Evolutionary conservation across 352 stramenopile species (phyloP).

Genomic region (Globisporangium lucens): DNA sequence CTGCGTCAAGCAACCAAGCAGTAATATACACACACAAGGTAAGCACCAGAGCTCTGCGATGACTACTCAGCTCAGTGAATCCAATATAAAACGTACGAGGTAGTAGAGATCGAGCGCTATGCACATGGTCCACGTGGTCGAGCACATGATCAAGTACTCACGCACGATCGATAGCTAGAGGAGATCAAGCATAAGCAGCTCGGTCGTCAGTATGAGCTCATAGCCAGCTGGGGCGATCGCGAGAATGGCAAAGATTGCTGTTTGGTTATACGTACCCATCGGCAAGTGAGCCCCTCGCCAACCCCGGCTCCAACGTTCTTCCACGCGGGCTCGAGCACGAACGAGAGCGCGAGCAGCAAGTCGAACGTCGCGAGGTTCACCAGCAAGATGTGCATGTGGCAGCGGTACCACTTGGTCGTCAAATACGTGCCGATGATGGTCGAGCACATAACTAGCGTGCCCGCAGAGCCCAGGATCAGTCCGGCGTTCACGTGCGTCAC

Average conservation of each 20-base stretch:
- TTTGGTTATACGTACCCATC: slow-evolving; percentile 31
- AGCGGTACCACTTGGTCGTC: slow-evolving; percentile 47
- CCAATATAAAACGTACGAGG: slow-evolving; percentile 30
- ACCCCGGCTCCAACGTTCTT: slow-evolving; percentile 35
- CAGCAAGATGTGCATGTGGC: slow-evolving; percentile 73
- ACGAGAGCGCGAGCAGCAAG: slow-evolving; percentile 60
- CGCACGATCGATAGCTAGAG: slow-evolving; percentile 50
- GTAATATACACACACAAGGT: too few species aligned
- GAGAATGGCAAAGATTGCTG: neutral
- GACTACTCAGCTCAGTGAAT: too few species aligned
- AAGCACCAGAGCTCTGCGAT: too few species aligned
- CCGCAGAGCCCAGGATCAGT: slow-evolving; percentile 55
- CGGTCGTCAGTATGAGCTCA: neutral
- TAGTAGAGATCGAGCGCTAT: slow-evolving; percentile 73
- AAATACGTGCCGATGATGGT: slow-evolving; percentile 51
- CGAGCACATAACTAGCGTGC: slow-evolving; percentile 56
- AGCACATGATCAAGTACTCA: slow-evolving; percentile 78
- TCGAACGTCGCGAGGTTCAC: slow-evolving; percentile 63
- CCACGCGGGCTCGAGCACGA: slow-evolving; percentile 68
- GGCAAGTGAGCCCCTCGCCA: slow-evolving; percentile 33
- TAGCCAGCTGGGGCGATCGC: neutral
- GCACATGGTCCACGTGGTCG: slow-evolving; percentile 63
- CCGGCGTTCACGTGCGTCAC: slow-evolving; percentile 56
- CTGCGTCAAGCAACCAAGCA: slow-evolving; percentile 16
- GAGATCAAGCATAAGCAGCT: neutral